Conservation (phyloP, 164 flowering plant genomes). For the Magnolia changhungtana region DNA sequence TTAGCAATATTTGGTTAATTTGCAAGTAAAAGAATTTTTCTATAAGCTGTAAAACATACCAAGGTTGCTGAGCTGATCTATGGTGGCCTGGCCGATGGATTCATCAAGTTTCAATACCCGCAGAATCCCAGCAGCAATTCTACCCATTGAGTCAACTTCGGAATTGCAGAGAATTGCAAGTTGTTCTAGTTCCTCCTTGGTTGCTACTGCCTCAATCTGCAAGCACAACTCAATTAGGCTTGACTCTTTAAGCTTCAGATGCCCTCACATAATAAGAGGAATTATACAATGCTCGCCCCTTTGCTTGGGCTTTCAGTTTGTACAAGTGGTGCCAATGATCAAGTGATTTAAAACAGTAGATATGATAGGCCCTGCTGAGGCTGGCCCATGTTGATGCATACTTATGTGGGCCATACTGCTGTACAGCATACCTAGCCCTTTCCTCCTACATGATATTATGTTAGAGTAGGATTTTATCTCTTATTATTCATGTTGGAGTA, state of each 20-base stretch:
- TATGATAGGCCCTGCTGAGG: too few species aligned
- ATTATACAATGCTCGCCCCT: too few species aligned
- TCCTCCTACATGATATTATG: too few species aligned
- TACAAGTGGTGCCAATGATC: too few species aligned
- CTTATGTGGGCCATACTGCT: too few species aligned
- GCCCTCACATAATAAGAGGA: neutral
- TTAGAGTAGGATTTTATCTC: too few species aligned
- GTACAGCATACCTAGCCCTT: too few species aligned
- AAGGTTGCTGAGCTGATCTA: slow-evolving; percentile 85
- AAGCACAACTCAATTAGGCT: slow-evolving; percentile 11
- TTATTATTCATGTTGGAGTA: too few species aligned
- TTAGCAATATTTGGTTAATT: neutral
- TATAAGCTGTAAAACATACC: slow-evolving; percentile 34
- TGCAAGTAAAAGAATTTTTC: neutral
- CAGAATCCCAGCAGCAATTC: slow-evolving; percentile 83
- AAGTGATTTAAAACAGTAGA: too few species aligned
- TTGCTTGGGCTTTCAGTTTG: too few species aligned
- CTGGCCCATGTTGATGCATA: too few species aligned
- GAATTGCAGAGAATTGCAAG: slow-evolving; percentile 70
- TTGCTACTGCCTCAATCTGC: slow-evolving; percentile 86
- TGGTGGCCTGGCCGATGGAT: slow-evolving; percentile 75
- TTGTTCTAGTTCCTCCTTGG: slow-evolving; percentile 82
- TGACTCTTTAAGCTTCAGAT: neutral
- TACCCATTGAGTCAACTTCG: slow-evolving; percentile 89
- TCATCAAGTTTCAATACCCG: slow-evolving; percentile 76